These are phyloP conservation scores for Setaria viridis DNA, from an alignment of 202 grass and related monocot genomes.

Conservation along the genomic window DNA sequence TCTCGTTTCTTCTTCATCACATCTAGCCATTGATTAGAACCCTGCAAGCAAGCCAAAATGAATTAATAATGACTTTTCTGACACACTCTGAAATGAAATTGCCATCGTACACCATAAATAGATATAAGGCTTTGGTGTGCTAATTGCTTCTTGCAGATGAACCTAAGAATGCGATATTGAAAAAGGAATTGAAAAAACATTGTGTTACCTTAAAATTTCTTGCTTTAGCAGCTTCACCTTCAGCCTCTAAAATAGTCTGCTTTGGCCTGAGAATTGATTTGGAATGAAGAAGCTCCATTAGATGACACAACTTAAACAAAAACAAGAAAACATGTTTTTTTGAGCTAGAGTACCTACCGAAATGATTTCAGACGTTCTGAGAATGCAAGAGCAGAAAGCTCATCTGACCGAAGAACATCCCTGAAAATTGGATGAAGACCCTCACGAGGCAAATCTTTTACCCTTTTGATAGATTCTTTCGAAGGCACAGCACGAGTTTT, in stretches of 20 bases:
- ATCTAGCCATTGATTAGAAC: slow-evolving; percentile 79
- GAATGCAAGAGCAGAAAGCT: slow-evolving; percentile 92
- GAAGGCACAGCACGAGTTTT: slow-evolving; percentile 83
- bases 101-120: not conserved
- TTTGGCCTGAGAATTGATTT: slow-evolving; percentile 69
- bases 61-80: not conserved
- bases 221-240: slow-evolving; percentile 81
- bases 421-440: slow-evolving; percentile 89
- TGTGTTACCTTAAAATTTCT: slow-evolving; percentile 72
- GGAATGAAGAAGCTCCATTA: slow-evolving; percentile 30
- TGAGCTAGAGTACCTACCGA: slow-evolving; percentile 51
- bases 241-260: slow-evolving; percentile 97
- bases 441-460: slow-evolving; percentile 83
- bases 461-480: slow-evolving; percentile 80
- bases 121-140: not conserved
- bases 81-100: not conserved
- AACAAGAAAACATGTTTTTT: slow-evolving; percentile 3
- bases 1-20: slow-evolving; percentile 94
- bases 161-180: slow-evolving; percentile 19
- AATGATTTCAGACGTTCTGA: slow-evolving; percentile 86
- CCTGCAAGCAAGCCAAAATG: slow-evolving; percentile 52
- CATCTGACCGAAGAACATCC: slow-evolving; percentile 66
- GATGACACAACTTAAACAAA: slow-evolving; percentile 37
- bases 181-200: not conserved
- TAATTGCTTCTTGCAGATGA: slow-evolving; percentile 10